These are phyloP conservation scores for Penicillium parvum DNA, from an alignment of 495 filamentous ascomycete genomes.

Conservation along the genomic window DNA sequence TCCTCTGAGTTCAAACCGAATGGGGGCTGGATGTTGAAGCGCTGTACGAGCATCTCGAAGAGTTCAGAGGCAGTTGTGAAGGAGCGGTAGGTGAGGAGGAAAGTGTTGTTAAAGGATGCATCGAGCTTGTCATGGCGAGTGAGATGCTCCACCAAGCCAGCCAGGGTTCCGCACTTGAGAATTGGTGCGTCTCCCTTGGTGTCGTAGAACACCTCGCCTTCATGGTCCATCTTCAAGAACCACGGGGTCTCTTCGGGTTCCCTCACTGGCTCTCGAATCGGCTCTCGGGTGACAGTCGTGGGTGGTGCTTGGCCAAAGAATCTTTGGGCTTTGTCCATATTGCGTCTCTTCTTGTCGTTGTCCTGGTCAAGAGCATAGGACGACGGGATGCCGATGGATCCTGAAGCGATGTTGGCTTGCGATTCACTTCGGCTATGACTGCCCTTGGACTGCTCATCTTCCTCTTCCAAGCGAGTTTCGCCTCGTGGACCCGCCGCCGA, in stretches of 20 bases:
- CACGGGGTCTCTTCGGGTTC: slow-evolving; percentile 71
- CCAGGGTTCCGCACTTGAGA: slow-evolving; percentile 82
- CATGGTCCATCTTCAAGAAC: slow-evolving; percentile 83
- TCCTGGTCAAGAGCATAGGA: slow-evolving; percentile 58
- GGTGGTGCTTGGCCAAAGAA: slow-evolving; percentile 85
- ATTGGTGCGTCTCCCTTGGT: slow-evolving; percentile 64
- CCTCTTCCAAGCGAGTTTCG: slow-evolving; percentile 36
- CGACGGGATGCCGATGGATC: slow-evolving; percentile 57
- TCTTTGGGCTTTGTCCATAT: slow-evolving; percentile 77
- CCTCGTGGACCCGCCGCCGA: slow-evolving; percentile 22
- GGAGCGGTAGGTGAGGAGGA: slow-evolving; percentile 92
- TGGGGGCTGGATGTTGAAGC: slow-evolving; percentile 93
- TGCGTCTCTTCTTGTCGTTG: slow-evolving; percentile 57
- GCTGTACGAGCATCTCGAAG: slow-evolving; percentile 85
- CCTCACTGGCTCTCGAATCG: slow-evolving; percentile 42
- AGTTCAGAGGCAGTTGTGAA: slow-evolving; percentile 88
- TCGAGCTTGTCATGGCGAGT: slow-evolving; percentile 95
- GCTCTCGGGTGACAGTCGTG: slow-evolving; percentile 42
- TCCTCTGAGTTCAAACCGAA: slow-evolving; percentile 69
- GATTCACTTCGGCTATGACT: slow-evolving; percentile 34
- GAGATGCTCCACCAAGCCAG: slow-evolving; percentile 90
- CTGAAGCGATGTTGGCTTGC: slow-evolving; percentile 25
- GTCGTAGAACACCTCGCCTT: slow-evolving; percentile 87
- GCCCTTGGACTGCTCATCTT: slow-evolving; percentile 24
- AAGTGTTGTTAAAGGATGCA: slow-evolving; percentile 94